Percentiles rank a stretch among this genome's conserved stretches.
phyloP scores from a whole-genome alignment of 1,139 yeast species.

The Arxiozyma telluris region DNA sequence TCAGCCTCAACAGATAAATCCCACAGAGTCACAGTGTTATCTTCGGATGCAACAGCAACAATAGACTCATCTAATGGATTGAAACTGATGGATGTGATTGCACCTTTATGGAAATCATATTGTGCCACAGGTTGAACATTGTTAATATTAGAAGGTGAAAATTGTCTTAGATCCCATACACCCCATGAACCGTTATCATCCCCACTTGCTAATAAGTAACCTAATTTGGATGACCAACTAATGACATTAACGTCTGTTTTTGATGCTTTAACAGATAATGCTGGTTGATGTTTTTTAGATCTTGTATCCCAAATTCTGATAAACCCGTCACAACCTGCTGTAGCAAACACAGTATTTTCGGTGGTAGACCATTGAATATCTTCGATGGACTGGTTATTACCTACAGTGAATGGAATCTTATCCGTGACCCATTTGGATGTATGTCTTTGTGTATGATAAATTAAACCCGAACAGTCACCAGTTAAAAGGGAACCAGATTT shows the following conservation, averaged over 20 bases:
- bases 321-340: constrained; percentile 87
- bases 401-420: constrained; percentile 66
- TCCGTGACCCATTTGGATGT: constrained; percentile 82
- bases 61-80: constrained; percentile 94
- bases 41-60: constrained; percentile 92
- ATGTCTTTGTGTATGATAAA: constrained; percentile 69
- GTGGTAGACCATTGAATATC: constrained; percentile 95
- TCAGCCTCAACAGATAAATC: constrained; percentile 95
- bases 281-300: constrained; percentile 85
- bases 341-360: constrained; percentile 87
- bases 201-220: constrained; percentile 85
- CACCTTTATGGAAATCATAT: constrained; percentile 88
- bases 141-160: constrained; percentile 44
- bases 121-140: constrained; percentile 76
- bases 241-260: constrained; percentile 83
- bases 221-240: constrained; percentile 88
- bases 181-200: constrained; percentile 98
- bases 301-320: constrained; percentile 96
- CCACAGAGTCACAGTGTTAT: constrained; percentile 95
- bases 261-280: constrained; percentile 78
- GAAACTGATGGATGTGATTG: constrained; percentile 88
- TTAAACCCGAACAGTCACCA: constrained; percentile 83
- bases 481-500: constrained; percentile 74
- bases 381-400: constrained; percentile 64
- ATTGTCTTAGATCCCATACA: constrained; percentile 93